Conservation (phyloP, 768 basidiomycete species). For the Russula earlei region DNA sequence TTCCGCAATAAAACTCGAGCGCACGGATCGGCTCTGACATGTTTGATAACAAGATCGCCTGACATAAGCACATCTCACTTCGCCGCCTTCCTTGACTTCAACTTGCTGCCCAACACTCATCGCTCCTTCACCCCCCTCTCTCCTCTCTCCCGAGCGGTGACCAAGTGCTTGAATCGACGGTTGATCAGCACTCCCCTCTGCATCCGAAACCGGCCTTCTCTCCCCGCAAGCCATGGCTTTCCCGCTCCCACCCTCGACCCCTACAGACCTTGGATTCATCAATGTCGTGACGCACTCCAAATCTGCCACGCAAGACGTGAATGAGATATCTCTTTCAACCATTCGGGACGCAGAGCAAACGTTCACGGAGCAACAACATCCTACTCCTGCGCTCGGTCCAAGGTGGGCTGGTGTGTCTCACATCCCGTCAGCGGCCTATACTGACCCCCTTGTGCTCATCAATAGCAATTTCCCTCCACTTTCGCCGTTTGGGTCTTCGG, state of each 20-base stretch:
- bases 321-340: background rate
- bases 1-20: slow-evolving; percentile 72
- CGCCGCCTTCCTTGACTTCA: slow-evolving; percentile 7
- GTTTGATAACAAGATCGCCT: slow-evolving; percentile 4
- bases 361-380: background rate
- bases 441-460: background rate
- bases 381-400: background rate
- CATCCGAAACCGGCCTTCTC: background rate
- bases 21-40: slow-evolving; percentile 17
- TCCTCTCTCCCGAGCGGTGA: background rate
- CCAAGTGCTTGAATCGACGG: background rate
- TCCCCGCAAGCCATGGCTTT: background rate
- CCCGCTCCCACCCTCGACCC: background rate
- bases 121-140: background rate
- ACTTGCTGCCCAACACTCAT: slow-evolving; percentile 3
- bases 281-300: background rate
- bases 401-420: background rate
- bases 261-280: background rate
- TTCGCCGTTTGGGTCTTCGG: slow-evolving; percentile 11
- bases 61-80: slow-evolving; percentile 1
- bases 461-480: slow-evolving; percentile 5
- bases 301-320: background rate
- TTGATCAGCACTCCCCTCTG: background rate
- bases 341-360: background rate
- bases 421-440: background rate